Evolutionary conservation across 2,329 filamentous ascomycete species (phyloP), one percentile per base, ranked within the genome.

Genomic region (Bisporella sp.): DNA sequence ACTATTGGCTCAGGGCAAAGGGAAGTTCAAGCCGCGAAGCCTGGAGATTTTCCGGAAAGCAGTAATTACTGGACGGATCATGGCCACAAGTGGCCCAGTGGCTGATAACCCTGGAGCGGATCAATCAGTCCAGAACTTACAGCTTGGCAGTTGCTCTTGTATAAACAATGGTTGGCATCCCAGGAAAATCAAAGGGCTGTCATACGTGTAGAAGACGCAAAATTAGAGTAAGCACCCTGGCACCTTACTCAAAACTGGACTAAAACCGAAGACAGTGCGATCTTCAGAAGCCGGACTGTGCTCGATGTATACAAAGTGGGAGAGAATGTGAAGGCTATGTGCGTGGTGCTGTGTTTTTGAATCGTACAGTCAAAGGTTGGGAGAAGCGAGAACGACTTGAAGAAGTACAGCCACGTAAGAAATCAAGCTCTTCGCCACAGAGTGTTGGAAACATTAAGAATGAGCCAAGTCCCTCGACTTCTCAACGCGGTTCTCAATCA

Each of bases 161-260:
- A 37, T 37, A 8, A n/a, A 28, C 5, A 31, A 50, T 50, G 48
- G 48, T 47, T 28, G 48, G 48, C 28, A 46, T 50, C 28, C 48
- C 48, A 8, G 48, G 48, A 11, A 50, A 50, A 37, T 50, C 48
- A n/a, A 50, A 50, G 33, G 48, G 48, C 44, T 50, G 48, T 41
- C 43, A 50, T 35, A 47, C 48, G 13, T 50, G 48, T 31, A 45
- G 48, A 13, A 31, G 44, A 30, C 33, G 44, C 12, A 47, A 50
- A 39, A 47, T 47, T 13, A 47, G 35, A 31, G 45, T 47, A 31
- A 41, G 45, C 28, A 41, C 5, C 12, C 8, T 41, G 28, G 12
- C 8, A 33, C 7, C 13, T 41, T 41, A 41, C 5, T 41, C 12
- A 39, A 21, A 40, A 11, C 42, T 45, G 21, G 21, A 37, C 35